These are phyloP conservation scores for Pleurotus platypus DNA, from an alignment of 768 basidiomycete species.

Conservation along the genomic window DNA sequence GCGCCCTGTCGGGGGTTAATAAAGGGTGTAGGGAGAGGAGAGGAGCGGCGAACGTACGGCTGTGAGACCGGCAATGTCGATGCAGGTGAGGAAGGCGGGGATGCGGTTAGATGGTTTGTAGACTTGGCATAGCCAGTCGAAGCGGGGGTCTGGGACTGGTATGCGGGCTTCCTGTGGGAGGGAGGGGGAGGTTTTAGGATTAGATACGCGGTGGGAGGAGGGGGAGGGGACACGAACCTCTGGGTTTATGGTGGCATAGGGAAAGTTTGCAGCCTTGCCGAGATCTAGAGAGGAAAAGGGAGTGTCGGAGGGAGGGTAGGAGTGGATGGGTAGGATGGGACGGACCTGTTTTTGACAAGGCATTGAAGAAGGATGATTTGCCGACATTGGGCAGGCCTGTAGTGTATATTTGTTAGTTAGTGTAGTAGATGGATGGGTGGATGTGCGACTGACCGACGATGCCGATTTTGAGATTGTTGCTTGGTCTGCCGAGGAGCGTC, in stretches of 20 bases:
- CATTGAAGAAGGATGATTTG: constrained; percentile 99
- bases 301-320: not conserved
- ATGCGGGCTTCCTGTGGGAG: constrained; percentile 74
- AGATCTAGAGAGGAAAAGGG: constrained; percentile 51
- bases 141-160: constrained; percentile 89
- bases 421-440: too few relatives aligned
- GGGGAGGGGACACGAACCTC: constrained; percentile 38
- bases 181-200: not conserved
- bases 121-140: constrained; percentile 87
- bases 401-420: constrained; percentile 23
- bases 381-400: constrained; percentile 94
- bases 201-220: constrained; percentile 2
- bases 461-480: constrained; percentile 98
- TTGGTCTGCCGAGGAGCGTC: constrained; percentile 80
- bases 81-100: constrained; percentile 94
- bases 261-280: constrained; percentile 96
- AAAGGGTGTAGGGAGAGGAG: not conserved
- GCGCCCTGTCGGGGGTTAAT: too few relatives aligned
- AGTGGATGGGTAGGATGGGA: too few relatives aligned
- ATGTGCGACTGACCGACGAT: constrained; percentile 81
- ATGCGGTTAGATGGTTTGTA: constrained; percentile 90
- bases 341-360: constrained; percentile 89
- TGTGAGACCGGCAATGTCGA: constrained; percentile 97
- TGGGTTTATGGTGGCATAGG: constrained; percentile 91
- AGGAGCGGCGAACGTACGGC: constrained; percentile 59